Percentiles rank a stretch among this genome's conserved stretches.
Conservation (phyloP, 345 rosid species). For the Reutealis trisperma region DNA sequence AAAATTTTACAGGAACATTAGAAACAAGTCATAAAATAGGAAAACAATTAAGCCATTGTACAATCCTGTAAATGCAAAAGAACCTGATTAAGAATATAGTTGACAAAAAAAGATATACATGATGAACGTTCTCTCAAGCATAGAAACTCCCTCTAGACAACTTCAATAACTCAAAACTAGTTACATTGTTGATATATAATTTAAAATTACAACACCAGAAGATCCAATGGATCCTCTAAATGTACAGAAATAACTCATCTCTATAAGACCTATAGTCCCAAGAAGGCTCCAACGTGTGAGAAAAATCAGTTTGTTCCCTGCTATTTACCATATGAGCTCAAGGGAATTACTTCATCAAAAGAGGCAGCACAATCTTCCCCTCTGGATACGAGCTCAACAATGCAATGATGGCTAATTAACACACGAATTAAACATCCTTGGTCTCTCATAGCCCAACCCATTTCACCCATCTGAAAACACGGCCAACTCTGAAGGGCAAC, state of each 20-base stretch:
- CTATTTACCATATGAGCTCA: conserved; percentile 42
- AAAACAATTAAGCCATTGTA: background rate
- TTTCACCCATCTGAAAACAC: conserved; percentile 91
- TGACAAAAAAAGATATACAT: conserved; percentile 25
- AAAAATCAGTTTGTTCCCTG: conserved; percentile 16
- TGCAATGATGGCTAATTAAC: background rate
- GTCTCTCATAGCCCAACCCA: conserved; percentile 84
- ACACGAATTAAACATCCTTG: background rate
- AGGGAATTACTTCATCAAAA: conserved; percentile 15
- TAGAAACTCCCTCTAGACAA: conserved; percentile 11
- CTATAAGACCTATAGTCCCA: conserved; percentile 30
- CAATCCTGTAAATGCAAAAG: conserved; percentile 6
- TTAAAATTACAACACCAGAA: conserved; percentile 33
- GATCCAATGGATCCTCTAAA: conserved; percentile 39
- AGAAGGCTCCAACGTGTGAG: conserved; percentile 19
- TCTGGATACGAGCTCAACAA: conserved; percentile 8
- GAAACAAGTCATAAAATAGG: background rate
- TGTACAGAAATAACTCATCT: conserved; percentile 42
- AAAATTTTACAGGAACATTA: background rate
- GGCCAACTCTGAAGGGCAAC: conserved; percentile 81
- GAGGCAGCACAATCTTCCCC: conserved; percentile 12
- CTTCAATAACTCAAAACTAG: conserved; percentile 31
- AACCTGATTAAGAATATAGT: conserved; percentile 14
- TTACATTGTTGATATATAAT: conserved; percentile 25
- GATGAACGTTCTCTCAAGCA: background rate